Evolutionary conservation across 2,329 filamentous ascomycete species (phyloP), one percentile per base, ranked within the genome.

Genomic region (Phialocephala subalpina): DNA sequence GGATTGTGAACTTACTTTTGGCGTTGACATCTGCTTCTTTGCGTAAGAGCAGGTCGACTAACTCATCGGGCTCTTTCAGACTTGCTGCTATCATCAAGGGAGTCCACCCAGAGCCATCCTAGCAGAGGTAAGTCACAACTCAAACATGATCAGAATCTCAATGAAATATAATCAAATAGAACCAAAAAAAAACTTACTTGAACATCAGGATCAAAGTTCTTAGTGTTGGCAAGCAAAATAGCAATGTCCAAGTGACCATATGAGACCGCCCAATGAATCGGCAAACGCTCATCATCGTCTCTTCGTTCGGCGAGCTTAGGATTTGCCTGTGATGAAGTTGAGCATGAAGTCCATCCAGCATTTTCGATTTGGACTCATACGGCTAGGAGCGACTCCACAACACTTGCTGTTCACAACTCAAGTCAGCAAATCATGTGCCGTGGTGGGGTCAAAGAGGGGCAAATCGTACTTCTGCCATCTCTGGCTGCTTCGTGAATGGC

Each of bases 231-330:
- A 3, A 98, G 83, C 22, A 95, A 77, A 58, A 91, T 83, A 20
- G 92, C 89, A 66, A 97, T 93, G 27, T 90, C 86, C 7, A 90
- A 80, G 71, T 89, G 90, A 77, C 96, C 97, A 78, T 92, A 91
- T 25, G 94, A 96, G 1, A 89, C 88, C 0, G 96, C 95, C 96
- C 96, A 99, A 83, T 99, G 96, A 64, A 98, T 89, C 2, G 96
- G 90, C 42, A 97, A 87, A 53, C 96, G 92, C 18, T 93, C 93
- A 78, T 99, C 96, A 58, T 92, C 90, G 75, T 99, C 96, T 74
- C 89, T 88, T 65, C 79, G 79, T 56, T 82, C 84, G 29, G 92
- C 90, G 45, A 97, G 86, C 74, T 92, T 94, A 2, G 92, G 90
- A 75, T 97, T 94, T 71, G 90, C 88, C 91, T 95, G 63, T 64